phyloP scores from a whole-genome alignment of 306 rosid species.

The Senna tora region DNA sequence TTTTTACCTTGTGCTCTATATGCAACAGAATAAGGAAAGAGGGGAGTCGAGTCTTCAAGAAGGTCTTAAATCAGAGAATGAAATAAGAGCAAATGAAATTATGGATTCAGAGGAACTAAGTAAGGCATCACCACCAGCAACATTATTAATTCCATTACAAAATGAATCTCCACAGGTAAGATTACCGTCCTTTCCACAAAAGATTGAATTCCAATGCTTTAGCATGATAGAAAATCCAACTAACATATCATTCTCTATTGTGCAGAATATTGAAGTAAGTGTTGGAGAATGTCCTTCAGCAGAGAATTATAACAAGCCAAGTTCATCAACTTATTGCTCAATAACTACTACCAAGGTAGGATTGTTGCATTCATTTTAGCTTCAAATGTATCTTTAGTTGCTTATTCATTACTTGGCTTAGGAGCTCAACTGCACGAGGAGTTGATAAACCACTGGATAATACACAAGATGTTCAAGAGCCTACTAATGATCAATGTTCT shows the following conservation, averaged over 20 bases:
- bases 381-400: background rate
- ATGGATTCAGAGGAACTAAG: background rate
- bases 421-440: background rate
- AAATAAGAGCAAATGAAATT: background rate
- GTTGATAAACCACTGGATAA: background rate
- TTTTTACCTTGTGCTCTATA: too few relatives aligned
- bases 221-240: background rate
- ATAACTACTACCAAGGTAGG: background rate
- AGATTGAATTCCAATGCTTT: too few relatives aligned
- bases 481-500: too few relatives aligned
- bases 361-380: background rate
- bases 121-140: too few relatives aligned
- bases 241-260: background rate
- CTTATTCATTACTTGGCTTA: background rate
- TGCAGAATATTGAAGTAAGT: background rate
- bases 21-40: background rate
- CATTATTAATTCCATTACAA: too few relatives aligned
- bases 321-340: background rate
- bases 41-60: background rate
- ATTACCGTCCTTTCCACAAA: too few relatives aligned
- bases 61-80: background rate
- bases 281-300: background rate
- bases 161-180: too few relatives aligned
- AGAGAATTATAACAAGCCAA: background rate
- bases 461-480: background rate